Percentiles rank a stretch among this genome's conserved stretches.
Evolutionary conservation across 139 green algal species (phyloP).

Genomic region (Chlorella vulgaris): DNA sequence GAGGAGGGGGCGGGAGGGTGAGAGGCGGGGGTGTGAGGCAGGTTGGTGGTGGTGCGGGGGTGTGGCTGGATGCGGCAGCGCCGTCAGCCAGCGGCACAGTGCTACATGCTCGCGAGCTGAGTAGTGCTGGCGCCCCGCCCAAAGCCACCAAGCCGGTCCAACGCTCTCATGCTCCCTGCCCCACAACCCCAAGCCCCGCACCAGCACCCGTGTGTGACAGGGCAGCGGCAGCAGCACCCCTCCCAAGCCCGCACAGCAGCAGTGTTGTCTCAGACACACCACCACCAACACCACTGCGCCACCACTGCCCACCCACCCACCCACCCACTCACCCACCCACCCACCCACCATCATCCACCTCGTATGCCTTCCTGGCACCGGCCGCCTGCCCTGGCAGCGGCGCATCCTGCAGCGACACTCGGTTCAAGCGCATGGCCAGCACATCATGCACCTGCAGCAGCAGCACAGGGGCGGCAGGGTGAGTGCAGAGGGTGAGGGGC

Average conservation of each 20-base stretch:
- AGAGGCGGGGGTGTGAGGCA: background rate
- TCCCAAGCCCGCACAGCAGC: too few relatives aligned
- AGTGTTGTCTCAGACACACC: too few relatives aligned
- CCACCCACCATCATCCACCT: constrained; percentile 66
- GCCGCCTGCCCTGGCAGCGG: background rate
- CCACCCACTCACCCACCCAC: background rate
- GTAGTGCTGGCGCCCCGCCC: too few relatives aligned
- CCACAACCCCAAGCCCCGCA: too few relatives aligned
- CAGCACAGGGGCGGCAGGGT: background rate
- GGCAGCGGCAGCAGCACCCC: too few relatives aligned
- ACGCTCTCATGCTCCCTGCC: too few relatives aligned
- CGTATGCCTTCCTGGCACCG: constrained; percentile 68
- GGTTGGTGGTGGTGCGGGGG: background rate
- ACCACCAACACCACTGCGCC: background rate
- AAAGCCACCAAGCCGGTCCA: too few relatives aligned
- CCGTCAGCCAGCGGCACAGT: too few relatives aligned
- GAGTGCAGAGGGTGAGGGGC: background rate
- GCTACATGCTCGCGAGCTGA: too few relatives aligned
- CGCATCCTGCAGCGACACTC: constrained; percentile 63
- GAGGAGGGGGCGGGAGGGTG: background rate
- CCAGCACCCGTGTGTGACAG: too few relatives aligned
- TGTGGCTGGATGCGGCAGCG: too few relatives aligned
- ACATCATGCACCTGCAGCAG: constrained; percentile 79
- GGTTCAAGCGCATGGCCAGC: constrained; percentile 91
- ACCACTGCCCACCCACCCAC: background rate